phyloP scores from a whole-genome alignment of 305 asterid species.

The Ilex paraguariensis region DNA sequence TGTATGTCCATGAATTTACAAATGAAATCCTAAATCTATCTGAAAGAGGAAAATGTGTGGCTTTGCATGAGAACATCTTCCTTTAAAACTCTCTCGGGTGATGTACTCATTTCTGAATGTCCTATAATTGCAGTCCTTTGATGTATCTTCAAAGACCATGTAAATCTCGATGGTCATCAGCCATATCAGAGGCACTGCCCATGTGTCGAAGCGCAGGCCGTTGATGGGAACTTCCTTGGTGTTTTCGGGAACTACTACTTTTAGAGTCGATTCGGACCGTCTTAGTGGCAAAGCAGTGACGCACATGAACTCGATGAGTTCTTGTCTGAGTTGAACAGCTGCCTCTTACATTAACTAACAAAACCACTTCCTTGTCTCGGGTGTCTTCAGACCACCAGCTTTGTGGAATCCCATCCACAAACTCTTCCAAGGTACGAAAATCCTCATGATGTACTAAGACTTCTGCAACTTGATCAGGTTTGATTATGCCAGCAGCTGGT shows the following conservation, averaged over 20 bases:
- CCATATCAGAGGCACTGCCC: constrained; percentile 20
- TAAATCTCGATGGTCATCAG: constrained; percentile 19
- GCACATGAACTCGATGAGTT: constrained; percentile 49
- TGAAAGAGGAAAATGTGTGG: too few species aligned
- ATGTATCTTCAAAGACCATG: constrained; percentile 22
- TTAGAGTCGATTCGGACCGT: constrained; percentile 30
- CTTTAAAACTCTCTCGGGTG: too few species aligned
- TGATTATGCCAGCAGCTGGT: constrained; percentile 71
- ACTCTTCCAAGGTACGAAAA: constrained; percentile 55
- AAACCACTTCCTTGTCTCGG: constrained; percentile 64
- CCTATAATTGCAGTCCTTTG: neutral
- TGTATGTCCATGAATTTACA: too few species aligned
- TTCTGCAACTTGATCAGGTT: constrained; percentile 71
- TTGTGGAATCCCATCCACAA: constrained; percentile 60
- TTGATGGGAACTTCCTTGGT: constrained; percentile 40
- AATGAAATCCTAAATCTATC: too few species aligned
- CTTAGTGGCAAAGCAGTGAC: constrained; percentile 34
- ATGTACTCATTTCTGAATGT: too few species aligned
- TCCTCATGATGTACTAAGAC: constrained; percentile 65
- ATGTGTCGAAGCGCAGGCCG: constrained; percentile 28
- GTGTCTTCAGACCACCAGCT: constrained; percentile 94
- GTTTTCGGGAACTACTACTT: constrained; percentile 37
- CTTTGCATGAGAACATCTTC: too few species aligned
- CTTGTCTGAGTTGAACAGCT: constrained; percentile 47
- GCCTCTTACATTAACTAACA: constrained; percentile 57